A percentile compares a stretch with the other conserved stretches of the same genome.
These are phyloP conservation scores for Juglanconis sp. DNA, from an alignment of 2,329 filamentous ascomycete genomes.

Conservation along the genomic window DNA sequence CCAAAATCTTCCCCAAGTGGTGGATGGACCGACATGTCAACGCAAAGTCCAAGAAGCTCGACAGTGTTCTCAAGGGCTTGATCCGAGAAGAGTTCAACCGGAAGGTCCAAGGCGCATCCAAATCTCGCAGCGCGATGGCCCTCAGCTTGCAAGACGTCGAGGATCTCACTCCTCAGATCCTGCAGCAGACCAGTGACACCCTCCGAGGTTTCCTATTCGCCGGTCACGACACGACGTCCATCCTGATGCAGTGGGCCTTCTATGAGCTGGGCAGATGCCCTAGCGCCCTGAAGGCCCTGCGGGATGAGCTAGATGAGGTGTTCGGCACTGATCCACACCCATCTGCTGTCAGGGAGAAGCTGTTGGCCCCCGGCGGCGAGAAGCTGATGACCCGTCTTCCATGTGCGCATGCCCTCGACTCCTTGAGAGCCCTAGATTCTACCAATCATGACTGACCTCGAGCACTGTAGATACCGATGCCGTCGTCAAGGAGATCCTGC, in stretches of 20 bases:
- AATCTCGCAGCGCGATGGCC: constrained; percentile 26
- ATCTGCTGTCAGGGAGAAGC: constrained; percentile 22
- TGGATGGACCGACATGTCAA: constrained; percentile 1
- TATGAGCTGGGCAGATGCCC: constrained; percentile 35
- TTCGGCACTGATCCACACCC: constrained; percentile 31
- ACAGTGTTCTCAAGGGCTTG: constrained; percentile 3
- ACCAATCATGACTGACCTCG: no score
- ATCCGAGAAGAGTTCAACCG: constrained; percentile 6
- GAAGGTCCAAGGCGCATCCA: neutral
- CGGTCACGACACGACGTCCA: constrained; percentile 39
- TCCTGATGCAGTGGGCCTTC: constrained; percentile 32
- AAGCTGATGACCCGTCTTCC: neutral
- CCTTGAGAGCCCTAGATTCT: no score
- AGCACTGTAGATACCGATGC: no score
- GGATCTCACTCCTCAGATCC: constrained; percentile 22
- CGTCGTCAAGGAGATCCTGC: no score
- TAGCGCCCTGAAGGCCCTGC: constrained; percentile 25
- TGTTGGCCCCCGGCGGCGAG: constrained; percentile 20
- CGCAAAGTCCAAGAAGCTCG: constrained; percentile 2
- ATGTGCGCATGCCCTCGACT: neutral
- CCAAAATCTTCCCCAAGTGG: neutral
- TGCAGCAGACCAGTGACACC: constrained; percentile 32
- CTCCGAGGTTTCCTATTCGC: constrained; percentile 38
- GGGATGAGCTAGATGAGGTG: constrained; percentile 33
- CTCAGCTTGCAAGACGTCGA: constrained; percentile 29